Conservation (phyloP, 1,284 basidiomycete genomes). For the Apiotrichum porosum region DNA sequence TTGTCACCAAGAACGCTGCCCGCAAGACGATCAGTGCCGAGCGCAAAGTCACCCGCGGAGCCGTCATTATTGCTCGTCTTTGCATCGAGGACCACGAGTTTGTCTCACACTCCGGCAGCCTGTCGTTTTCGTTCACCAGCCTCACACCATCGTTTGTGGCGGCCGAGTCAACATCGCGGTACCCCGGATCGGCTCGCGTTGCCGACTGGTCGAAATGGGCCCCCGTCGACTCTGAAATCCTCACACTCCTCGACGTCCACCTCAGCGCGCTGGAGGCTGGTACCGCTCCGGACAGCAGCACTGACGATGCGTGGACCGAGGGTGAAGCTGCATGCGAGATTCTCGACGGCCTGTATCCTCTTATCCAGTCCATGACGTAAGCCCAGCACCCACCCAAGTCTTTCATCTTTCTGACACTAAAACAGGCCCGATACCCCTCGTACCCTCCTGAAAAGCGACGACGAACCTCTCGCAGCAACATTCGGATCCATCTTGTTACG, state of each 20-base stretch:
- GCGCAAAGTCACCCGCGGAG: slow-evolving; percentile 35
- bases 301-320: slow-evolving; percentile 39
- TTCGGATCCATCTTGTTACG: slow-evolving; percentile 34
- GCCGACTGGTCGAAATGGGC: slow-evolving; percentile 30
- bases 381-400: no score
- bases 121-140: slow-evolving; percentile 26
- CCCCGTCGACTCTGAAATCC: slow-evolving; percentile 39
- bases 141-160: slow-evolving; percentile 35
- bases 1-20: slow-evolving; percentile 14
- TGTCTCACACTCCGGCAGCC: slow-evolving; percentile 8
- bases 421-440: background rate
- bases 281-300: slow-evolving; percentile 8
- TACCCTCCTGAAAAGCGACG: slow-evolving; percentile 3
- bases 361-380: slow-evolving; percentile 25
- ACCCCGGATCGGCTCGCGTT: slow-evolving; percentile 13
- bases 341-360: slow-evolving; percentile 27
- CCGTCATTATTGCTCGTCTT: slow-evolving; percentile 32
- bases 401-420: background rate
- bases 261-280: slow-evolving; percentile 24
- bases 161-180: slow-evolving; percentile 31
- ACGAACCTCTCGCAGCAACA: slow-evolving; percentile 16
- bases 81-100: slow-evolving; percentile 27
- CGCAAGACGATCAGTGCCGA: slow-evolving; percentile 24
- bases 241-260: slow-evolving; percentile 40
- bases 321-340: slow-evolving; percentile 38